Percentiles rank a stretch among this genome's conserved stretches.
Evolutionary conservation across 2,329 filamentous ascomycete species (phyloP).

Genomic region (Diaporthe amygdali): DNA sequence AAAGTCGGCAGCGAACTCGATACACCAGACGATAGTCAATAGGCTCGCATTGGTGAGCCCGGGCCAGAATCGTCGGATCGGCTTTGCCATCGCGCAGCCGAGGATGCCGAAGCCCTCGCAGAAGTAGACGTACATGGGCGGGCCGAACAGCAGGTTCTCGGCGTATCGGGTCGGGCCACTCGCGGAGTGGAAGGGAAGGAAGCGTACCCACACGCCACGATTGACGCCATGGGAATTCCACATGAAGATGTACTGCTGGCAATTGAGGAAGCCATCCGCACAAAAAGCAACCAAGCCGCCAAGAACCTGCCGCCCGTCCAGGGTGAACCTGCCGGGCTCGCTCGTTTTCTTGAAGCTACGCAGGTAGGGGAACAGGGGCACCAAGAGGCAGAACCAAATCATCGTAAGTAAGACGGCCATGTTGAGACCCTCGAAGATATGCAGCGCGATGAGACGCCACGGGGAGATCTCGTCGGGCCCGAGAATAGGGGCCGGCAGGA

Average conservation of each 20-base stretch:
- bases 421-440: not conserved
- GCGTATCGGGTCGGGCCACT: not conserved
- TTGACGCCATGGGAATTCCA: not conserved
- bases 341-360: not conserved
- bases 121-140: slow-evolving; percentile 4
- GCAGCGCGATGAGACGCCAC: not conserved
- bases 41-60: not conserved
- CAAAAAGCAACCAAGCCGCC: not conserved
- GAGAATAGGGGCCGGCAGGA: not conserved
- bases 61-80: not conserved
- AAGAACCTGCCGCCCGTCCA: not conserved
- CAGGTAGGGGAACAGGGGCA: not conserved
- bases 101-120: slow-evolving; percentile 3
- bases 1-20: not conserved
- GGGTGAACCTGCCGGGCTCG: not conserved
- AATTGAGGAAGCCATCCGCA: not conserved
- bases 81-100: not conserved
- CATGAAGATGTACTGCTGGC: not conserved
- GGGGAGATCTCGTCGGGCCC: not conserved
- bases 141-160: not conserved
- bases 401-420: not conserved
- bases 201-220: not conserved
- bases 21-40: not conserved
- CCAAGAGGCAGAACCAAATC: not conserved
- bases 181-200: not conserved